A percentile compares a stretch with the other conserved stretches of the same genome.
These are phyloP conservation scores for Globisporangium solare DNA, from an alignment of 352 stramenopile species.

Conservation along the genomic window DNA sequence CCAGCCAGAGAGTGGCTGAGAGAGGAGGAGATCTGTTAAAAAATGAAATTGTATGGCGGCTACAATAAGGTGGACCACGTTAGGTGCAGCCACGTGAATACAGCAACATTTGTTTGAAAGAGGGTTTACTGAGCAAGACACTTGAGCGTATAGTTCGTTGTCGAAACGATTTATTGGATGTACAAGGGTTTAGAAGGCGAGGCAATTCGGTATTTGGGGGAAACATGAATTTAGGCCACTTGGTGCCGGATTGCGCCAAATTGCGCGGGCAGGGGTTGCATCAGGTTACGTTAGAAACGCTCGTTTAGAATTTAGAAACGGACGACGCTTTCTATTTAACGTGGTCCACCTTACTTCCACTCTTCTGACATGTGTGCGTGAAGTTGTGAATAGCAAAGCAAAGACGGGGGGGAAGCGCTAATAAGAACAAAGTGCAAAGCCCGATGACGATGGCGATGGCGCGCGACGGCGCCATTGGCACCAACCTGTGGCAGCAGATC, in stretches of 20 bases:
- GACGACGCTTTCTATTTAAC: too few relatives aligned
- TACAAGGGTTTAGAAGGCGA: too few relatives aligned
- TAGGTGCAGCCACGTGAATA: too few relatives aligned
- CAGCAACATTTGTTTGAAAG: too few relatives aligned
- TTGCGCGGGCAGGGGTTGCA: neutral
- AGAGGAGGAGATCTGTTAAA: constrained; percentile 11
- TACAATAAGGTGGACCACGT: neutral
- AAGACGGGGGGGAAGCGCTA: neutral
- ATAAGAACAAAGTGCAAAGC: neutral
- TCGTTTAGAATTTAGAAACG: too few relatives aligned
- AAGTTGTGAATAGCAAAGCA: neutral
- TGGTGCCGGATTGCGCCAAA: neutral
- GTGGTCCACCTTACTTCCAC: neutral
- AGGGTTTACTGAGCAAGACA: too few relatives aligned
- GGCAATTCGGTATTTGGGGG: neutral
- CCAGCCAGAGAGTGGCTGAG: constrained; percentile 7
- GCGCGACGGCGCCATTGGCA: neutral
- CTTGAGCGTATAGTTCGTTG: too few relatives aligned
- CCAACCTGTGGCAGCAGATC: constrained; percentile 81
- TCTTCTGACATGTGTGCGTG: neutral
- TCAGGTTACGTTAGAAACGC: neutral
- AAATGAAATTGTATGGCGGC: neutral
- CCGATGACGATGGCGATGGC: neutral
- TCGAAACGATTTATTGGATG: too few relatives aligned
- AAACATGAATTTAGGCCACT: neutral